These are phyloP conservation scores for Mortierella claussenii DNA, from an alignment of 192 early-diverging fungal species.

Conservation along the genomic window DNA sequence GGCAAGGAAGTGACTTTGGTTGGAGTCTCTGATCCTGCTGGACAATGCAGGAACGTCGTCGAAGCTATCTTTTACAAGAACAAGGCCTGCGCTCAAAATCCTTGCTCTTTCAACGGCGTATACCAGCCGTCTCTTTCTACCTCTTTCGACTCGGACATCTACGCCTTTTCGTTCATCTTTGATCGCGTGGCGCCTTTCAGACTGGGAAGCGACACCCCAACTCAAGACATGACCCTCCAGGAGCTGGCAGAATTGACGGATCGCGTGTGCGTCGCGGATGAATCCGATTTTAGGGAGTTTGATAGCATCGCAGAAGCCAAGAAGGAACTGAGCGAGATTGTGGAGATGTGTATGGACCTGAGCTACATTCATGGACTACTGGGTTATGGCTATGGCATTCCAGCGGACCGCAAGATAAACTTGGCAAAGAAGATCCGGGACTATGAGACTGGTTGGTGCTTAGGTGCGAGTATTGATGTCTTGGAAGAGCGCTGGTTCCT, in stretches of 20 bases:
- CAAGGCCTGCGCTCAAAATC: constrained; percentile 61
- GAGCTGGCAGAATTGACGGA: constrained; percentile 76
- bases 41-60: constrained; percentile 62
- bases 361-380: constrained; percentile 89
- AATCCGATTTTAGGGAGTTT: constrained; percentile 60
- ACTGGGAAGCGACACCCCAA: constrained; percentile 64
- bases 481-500: constrained; percentile 63
- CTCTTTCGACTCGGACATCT: constrained; percentile 84
- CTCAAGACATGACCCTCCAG: constrained; percentile 73
- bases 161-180: constrained; percentile 97
- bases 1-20: constrained; percentile 55
- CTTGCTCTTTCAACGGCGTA: constrained; percentile 93
- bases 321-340: constrained; percentile 57
- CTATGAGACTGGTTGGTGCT: constrained; percentile 96
- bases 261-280: constrained; percentile 70
- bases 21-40: constrained; percentile 67
- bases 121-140: constrained; percentile 85
- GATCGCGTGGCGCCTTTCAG: constrained; percentile 78
- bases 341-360: constrained; percentile 91
- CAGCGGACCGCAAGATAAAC: constrained; percentile 71
- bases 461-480: constrained; percentile 91
- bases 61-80: constrained; percentile 83
- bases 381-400: constrained; percentile 85
- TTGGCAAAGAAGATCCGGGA: constrained; percentile 92
- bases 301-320: constrained; percentile 55